Base-by-base conservation (phyloP, 306 rosid species). In the Vicia faba region DNA sequence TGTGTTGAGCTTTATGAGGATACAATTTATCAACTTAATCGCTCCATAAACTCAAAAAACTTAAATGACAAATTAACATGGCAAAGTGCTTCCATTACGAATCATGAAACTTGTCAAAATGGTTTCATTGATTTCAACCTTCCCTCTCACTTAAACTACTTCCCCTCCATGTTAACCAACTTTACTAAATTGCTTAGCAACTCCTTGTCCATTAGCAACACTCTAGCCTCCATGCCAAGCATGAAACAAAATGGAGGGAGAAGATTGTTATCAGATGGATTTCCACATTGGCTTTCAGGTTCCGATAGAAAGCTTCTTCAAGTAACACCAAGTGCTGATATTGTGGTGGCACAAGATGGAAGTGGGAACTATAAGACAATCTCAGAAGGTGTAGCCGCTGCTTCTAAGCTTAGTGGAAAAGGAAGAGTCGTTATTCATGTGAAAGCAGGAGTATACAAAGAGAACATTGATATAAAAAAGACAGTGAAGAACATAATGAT, bases 1-100 rank as follows among this genome's bases (percentile, higher is more conserved):
- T 91, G 97, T 56, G 25, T 77, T 31, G 96, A 88, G 64, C 85
- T 88, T 41, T 89, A 88, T 33, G 88, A 84, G 46, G 87, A 86
- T 48, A 85, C 97, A 2, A 59, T 91, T 5, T 61, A 79, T 59
- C 78, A 83, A 26, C 82, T 91, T 25, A 88, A 88, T 43, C 84
- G 81, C 0, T 85, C 96, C 5, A 7, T 61, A 35, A 43, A 46
- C 69, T 69, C 87, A 23, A 64, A 23, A 45, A 71, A 82, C 4
- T 75, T 60, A 9, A 45, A 74, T 3, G 96, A 88, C 11, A 78
- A 35, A 14, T 28, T 66, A 7, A 92, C 97, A 2, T 80, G 87
- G 95, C 71, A 87, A 33, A 89, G 95, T 69, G 95, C 97, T 28
- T 84, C 97, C 11, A 57, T 89, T 36, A 83, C 96, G 3, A 87